Conservation (phyloP, 495 filamentous ascomycete species). For the Cercophora scortea region DNA sequence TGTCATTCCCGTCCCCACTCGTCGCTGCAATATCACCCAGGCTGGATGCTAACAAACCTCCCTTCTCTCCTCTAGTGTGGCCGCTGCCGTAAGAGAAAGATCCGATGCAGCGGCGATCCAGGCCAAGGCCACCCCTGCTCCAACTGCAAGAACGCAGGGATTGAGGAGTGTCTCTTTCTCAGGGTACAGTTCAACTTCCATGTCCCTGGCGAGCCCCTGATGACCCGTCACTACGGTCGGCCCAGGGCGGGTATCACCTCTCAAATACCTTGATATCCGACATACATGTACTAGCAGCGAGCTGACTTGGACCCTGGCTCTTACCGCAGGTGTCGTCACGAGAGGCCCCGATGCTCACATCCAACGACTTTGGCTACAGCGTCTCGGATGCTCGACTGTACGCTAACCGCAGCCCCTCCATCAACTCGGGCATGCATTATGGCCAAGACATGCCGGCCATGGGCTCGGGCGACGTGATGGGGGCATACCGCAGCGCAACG, state of each 20-base stretch:
- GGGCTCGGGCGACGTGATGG: slow-evolving; percentile 19
- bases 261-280: no score
- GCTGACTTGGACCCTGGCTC: no score
- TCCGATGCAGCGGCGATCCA: slow-evolving; percentile 86
- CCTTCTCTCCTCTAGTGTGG: slow-evolving; percentile 55
- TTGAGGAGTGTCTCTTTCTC: slow-evolving; percentile 66
- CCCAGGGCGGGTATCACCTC: no score
- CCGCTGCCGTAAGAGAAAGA: slow-evolving; percentile 89
- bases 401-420: slow-evolving; percentile 21
- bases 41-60: background rate
- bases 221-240: no score
- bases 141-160: slow-evolving; percentile 72
- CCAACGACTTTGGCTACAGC: slow-evolving; percentile 31
- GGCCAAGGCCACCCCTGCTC: slow-evolving; percentile 67
- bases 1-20: background rate
- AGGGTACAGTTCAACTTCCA: slow-evolving; percentile 55
- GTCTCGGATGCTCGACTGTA: slow-evolving; percentile 31
- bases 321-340: slow-evolving; percentile 37
- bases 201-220: no score
- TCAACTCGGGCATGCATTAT: slow-evolving; percentile 20
- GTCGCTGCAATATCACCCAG: background rate
- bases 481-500: slow-evolving; percentile 19
- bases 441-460: slow-evolving; percentile 16
- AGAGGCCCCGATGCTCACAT: slow-evolving; percentile 35
- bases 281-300: no score